A percentile compares a stretch with the other conserved stretches of the same genome.
Evolutionary conservation across 2,329 filamentous ascomycete species (phyloP).

Genomic region (Aspergillus pseudoviridinutans): DNA sequence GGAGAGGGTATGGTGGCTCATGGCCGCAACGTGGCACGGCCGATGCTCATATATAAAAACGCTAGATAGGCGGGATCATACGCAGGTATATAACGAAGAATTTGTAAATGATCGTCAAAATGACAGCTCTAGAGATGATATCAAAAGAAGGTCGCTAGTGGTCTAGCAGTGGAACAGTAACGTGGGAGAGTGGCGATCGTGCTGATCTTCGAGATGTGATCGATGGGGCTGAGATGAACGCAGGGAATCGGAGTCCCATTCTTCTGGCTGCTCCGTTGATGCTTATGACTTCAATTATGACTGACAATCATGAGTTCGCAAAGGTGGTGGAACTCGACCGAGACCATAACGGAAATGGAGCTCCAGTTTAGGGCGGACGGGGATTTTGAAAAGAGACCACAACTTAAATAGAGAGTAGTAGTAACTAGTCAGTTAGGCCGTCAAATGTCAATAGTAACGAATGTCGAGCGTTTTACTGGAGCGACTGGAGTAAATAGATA

Average conservation of each 20-base stretch:
- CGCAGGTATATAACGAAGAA: not conserved
- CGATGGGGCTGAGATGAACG: constrained; percentile 7
- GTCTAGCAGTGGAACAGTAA: not conserved
- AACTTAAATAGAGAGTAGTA: not conserved
- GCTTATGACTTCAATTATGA: not conserved
- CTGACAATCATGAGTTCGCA: not conserved
- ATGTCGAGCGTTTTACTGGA: not conserved
- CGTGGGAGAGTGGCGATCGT: constrained; percentile 13
- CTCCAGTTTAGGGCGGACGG: not conserved
- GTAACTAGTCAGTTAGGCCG: not conserved
- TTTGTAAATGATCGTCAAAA: not conserved
- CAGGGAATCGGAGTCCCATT: constrained; percentile 9
- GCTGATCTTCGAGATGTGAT: constrained; percentile 17
- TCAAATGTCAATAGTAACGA: not conserved
- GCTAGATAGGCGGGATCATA: not conserved
- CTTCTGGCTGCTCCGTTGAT: not conserved
- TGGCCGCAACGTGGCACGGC: constrained; percentile 2
- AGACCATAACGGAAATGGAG: not conserved
- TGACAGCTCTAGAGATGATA: not conserved
- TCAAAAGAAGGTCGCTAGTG: not conserved
- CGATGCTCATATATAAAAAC: not conserved
- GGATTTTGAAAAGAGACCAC: not conserved
- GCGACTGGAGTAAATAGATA: not conserved
- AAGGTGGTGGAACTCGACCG: not conserved
- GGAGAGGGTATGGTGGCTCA: constrained; percentile 10